Conservation (phyloP, 805 yeast genomes). For the Brettanomyces naardenensis region DNA sequence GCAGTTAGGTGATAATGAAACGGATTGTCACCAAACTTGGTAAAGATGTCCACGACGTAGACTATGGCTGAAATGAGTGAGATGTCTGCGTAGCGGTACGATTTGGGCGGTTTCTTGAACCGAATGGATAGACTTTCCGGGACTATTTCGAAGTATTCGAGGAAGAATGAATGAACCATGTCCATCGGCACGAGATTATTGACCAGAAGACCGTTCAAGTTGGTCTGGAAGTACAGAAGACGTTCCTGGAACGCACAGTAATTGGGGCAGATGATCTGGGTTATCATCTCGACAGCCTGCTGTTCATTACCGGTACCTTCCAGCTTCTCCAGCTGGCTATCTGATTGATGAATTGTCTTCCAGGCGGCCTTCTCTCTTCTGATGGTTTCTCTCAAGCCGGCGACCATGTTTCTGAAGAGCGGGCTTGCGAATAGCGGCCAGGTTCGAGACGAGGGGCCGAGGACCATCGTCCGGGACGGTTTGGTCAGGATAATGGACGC, state of each 20-base stretch:
- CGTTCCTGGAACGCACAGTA: slow-evolving; percentile 8
- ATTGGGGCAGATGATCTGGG: slow-evolving; percentile 4
- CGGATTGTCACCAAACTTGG: background rate
- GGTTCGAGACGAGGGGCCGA: background rate
- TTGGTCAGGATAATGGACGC: background rate
- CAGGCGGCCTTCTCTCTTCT: slow-evolving; percentile 3
- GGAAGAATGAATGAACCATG: slow-evolving; percentile 5
- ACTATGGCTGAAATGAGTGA: slow-evolving; percentile 8
- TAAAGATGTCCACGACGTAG: slow-evolving; percentile 6
- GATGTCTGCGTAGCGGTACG: slow-evolving; percentile 8
- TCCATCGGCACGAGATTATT: slow-evolving; percentile 9
- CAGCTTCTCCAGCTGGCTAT: background rate
- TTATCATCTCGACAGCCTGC: slow-evolving; percentile 1
- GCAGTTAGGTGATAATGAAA: slow-evolving; percentile 3
- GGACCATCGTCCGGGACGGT: background rate
- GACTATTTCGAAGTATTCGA: slow-evolving; percentile 5
- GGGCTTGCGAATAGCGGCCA: background rate
- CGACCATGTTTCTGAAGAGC: background rate
- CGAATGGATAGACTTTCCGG: slow-evolving; percentile 4
- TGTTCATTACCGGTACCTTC: background rate
- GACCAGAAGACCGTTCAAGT: slow-evolving; percentile 7
- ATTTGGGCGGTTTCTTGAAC: slow-evolving; percentile 2
- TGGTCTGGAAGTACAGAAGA: slow-evolving; percentile 4
- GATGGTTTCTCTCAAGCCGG: background rate
- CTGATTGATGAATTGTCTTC: slow-evolving; percentile 3